Evolutionary conservation across 805 yeast species (phyloP), one percentile per base, ranked within the genome.

Genomic region (Schizosaccharomyces japonicus): DNA sequence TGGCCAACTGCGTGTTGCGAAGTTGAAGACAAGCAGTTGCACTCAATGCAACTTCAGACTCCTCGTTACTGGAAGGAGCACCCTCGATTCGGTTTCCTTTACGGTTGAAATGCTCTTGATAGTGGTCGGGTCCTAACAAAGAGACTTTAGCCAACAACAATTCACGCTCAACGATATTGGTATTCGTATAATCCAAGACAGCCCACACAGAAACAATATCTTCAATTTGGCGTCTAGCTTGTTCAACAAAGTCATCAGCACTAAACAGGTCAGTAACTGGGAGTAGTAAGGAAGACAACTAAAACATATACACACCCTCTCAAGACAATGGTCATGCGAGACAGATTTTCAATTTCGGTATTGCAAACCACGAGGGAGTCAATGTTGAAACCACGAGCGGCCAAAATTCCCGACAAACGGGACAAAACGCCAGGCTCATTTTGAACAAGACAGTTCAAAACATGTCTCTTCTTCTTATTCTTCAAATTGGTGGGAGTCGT

Each of bases 161-260:
- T 67, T 90, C 98, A 63, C 98, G 75, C 62, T 77, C 75, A 61
- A 90, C 82, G 57, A 84, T 81, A 59, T 87, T 82, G 25, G 94
- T 76, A 57, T 81, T 73, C 47, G 94, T 72, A 67, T 90, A 90
- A 65, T 90, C 95, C 60, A 90, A 70, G 33, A 90, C 98, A 3
- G 96, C 98, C 66, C 92, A 90, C 28, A 90, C 96, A 4, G 98
- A 96, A 31, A 90, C 98, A 60, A 90, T 72, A 58, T 90, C 95
- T 66, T 90, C 98, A 52, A 90, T 80, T 64, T 90, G 98, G 64
- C 95, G 78, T 64, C 98, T 75, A 1, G 95, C 96, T 68, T 90
- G 98, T 63, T 90, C 98, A 54, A 90, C 79, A 47, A 90, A 84
- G 25, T 90, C 95, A 58, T 87, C 94, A 5, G 17, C 23, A 19